Base-by-base conservation (phyloP, 1,284 basidiomycete genomes). In the Ganoderma multipileum region DNA sequence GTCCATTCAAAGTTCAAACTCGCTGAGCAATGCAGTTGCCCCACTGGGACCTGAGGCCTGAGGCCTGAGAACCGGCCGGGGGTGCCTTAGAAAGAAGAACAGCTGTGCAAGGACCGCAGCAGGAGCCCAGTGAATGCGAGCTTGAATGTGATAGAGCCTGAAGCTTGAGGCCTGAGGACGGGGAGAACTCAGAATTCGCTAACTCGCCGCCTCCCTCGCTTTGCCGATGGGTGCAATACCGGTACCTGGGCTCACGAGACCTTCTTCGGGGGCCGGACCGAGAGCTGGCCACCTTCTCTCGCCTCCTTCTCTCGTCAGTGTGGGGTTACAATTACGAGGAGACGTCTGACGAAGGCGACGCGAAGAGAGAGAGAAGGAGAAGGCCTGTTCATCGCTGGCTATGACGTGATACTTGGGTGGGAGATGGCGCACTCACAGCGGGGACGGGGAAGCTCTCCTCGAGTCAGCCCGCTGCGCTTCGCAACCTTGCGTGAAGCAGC, bases 101-200 rank as follows among this genome's bases (percentile, higher is more conserved):
- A 47, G 47, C 47, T 50, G 47, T 50, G 47, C 47, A 50, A 50
- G 47, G 47, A 26, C 47, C 47, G 47, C 47, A 50, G 47, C 47
- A 47, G 44, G 3, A 23, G 44, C 20, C 44, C 41, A 47, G 18
- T 47, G 20, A 50, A 23, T 47, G 44, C 44, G 44, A 47, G 44
- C 44, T 47, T 47, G 44, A 47, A 23, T 47, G 44, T 47, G 44
- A 47, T 47, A 11, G 38, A 39, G 38, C 38, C 38, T 39, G 38
- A 39, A 11, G 38, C 8, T 11, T 33, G 33, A 33, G 33, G 33
- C 33, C 33, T 20, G 42, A 44, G 42, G 42, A 47, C 20, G 47
- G 23, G 47, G 47, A 50, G 47, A 26, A 50, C 23, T 16, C 44
- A 8, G 0, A n/a, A 3, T 42, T 16, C 16, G 16, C 41, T 16